Conservation (phyloP, 306 rosid species). For the Prunus salicina region DNA sequence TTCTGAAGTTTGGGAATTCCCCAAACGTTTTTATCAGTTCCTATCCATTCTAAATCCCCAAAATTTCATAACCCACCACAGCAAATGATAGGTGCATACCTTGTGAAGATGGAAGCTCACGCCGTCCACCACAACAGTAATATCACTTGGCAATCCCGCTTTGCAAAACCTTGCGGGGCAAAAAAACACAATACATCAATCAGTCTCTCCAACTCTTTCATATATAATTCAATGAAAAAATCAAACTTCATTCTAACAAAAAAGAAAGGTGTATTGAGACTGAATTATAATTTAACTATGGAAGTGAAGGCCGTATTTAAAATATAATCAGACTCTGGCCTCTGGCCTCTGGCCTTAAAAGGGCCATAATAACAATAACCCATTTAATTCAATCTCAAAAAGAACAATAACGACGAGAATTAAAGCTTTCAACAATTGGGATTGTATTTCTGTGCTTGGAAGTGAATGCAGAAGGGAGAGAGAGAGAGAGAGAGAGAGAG, state of each 20-base stretch:
- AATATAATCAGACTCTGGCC: background rate
- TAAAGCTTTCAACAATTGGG: background rate
- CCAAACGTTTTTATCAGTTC: background rate
- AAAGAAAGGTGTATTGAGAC: background rate
- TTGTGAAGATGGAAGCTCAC: constrained; percentile 79
- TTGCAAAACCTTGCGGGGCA: constrained; percentile 56
- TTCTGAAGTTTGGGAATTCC: background rate
- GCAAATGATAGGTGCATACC: constrained; percentile 35
- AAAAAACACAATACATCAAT: constrained; percentile 21
- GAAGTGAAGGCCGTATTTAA: constrained; percentile 1
- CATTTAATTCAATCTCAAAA: background rate
- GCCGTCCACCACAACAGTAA: constrained; percentile 50
- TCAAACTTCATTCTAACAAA: background rate
- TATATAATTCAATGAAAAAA: background rate
- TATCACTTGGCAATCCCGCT: constrained; percentile 71
- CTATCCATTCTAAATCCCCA: background rate
- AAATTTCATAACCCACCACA: background rate
- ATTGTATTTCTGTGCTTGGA: background rate
- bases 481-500: constrained; percentile 9
- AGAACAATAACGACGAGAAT: background rate
- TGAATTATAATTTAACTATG: background rate
- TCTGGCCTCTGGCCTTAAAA: background rate
- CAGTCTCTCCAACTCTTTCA: background rate
- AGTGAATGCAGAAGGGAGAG: background rate
- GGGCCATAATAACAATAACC: background rate